Base-by-base conservation (phyloP, 352 stramenopile genomes). In the Thalassiosira exigua region DNA sequence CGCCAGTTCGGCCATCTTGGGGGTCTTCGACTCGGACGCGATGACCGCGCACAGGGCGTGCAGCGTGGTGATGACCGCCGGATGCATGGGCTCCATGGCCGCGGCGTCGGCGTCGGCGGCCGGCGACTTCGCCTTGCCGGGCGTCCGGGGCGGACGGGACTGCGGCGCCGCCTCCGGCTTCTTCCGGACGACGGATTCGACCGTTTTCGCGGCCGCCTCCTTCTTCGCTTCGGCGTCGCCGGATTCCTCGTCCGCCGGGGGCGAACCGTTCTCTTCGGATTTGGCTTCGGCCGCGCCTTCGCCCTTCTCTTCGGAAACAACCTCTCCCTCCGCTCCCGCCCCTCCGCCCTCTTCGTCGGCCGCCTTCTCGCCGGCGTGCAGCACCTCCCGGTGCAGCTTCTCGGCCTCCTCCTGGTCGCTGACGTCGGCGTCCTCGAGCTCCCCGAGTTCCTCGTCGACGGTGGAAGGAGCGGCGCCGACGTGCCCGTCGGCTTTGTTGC, bases 81-180 rank as follows among this genome's bases (percentile, higher is more conserved):
- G 72, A 54, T 91, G 82, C 77, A 92, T 90, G 27, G 74, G 76
- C 80, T 92, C 77, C 52, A 74, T 79, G 2, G 86, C 85, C 12
- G 69, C 50, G 32, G 79, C 69, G 70, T 92, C 84, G 9, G 85
- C 78, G 30, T 71, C 51, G 12, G 65, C 24, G 11, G 30, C 39
- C 4, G 50, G 33, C n/a, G n/a, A n/a, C n/a, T n/a, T n/a, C n/a
- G n/a, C n/a, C n/a, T n/a, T n/a, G n/a, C n/a, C n/a, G 36, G 36
- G 36, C 36, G 36, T 14, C 36, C 14, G 36, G 7, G 36, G 7
- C 36, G 7, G 36, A 14, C 36, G 36, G 7, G 36, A 14, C 36
- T 7, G 36, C 36, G 36, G 36, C 36, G n/a, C n/a, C n/a, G n/a
- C n/a, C n/a, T n/a, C n/a, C n/a, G n/a, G n/a, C n/a, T n/a, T n/a